These are phyloP conservation scores for Phascolomyces articulosus DNA, from an alignment of 371 early-diverging fungal species.

Conservation along the genomic window DNA sequence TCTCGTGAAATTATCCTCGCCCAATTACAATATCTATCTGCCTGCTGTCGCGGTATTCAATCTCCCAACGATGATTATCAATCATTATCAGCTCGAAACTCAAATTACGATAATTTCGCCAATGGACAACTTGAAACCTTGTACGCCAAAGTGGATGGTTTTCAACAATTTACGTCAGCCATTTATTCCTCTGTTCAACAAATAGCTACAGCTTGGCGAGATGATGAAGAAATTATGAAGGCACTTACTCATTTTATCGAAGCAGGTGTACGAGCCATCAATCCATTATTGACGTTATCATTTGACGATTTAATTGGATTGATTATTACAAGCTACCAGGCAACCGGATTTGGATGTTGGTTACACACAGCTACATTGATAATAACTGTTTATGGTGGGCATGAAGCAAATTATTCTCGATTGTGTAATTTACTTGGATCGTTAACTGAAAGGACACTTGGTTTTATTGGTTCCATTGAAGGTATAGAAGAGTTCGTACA, in stretches of 20 bases:
- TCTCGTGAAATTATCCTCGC: conserved; percentile 25
- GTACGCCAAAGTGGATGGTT: conserved; percentile 31
- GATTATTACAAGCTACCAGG: conserved; percentile 43
- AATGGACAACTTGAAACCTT: conserved; percentile 31
- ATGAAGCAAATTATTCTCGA: conserved; percentile 29
- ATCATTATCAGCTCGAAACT: conserved; percentile 31
- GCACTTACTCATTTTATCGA: conserved; percentile 44
- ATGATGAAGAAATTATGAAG: conserved; percentile 45
- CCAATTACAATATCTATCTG: conserved; percentile 51
- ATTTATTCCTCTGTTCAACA: conserved; percentile 32
- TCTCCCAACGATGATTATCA: conserved; percentile 55
- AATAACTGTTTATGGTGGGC: conserved; percentile 63
- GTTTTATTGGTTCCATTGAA: conserved; percentile 48
- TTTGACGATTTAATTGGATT: conserved; percentile 40
- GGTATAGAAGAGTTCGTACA: conserved; percentile 31
- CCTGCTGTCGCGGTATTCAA: conserved; percentile 59
- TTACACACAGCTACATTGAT: conserved; percentile 56
- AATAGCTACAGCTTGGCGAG: conserved; percentile 33
- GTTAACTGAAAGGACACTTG: conserved; percentile 51
- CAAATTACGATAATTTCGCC: conserved; percentile 43
- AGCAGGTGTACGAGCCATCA: conserved; percentile 54
- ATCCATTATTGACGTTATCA: conserved; percentile 46
- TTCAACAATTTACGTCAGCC: conserved; percentile 32
- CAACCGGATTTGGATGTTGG: conserved; percentile 55
- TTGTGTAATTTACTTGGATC: conserved; percentile 45